Evolutionary conservation across 108 stramenopile species (phyloP).

Genomic region (Nitzschia sp.): DNA sequence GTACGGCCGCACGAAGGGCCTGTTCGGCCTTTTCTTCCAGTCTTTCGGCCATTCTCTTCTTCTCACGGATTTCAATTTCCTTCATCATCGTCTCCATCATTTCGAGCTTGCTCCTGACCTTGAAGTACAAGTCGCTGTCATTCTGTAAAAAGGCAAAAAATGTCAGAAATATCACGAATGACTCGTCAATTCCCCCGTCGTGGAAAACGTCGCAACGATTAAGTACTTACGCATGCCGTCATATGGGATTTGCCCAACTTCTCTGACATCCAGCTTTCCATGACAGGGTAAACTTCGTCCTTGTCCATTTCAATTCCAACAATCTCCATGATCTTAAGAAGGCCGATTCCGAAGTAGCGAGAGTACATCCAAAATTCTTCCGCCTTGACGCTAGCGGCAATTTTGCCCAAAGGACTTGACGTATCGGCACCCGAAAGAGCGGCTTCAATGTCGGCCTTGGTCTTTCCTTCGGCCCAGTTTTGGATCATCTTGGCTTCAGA

Average conservation of each 20-base stretch:
- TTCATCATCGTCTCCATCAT: conserved; percentile 99
- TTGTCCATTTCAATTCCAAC: conserved; percentile 86
- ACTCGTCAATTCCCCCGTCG: no score
- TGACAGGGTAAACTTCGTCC: conserved; percentile 88
- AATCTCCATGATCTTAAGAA: conserved; percentile 82
- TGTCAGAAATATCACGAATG: no score
- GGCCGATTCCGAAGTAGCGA: conserved; percentile 85
- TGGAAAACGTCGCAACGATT: no score
- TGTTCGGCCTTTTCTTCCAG: conserved; percentile 92
- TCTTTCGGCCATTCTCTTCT: conserved; percentile 96
- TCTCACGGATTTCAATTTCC: conserved; percentile 97
- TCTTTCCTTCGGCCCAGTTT: conserved; percentile 88
- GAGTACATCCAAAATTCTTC: conserved; percentile 94
- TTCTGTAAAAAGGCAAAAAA: conserved; percentile 48
- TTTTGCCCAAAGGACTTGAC: conserved; percentile 59
- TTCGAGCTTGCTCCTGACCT: conserved; percentile 84
- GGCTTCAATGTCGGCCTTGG: conserved; percentile 79
- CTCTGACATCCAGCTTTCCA: conserved; percentile 86
- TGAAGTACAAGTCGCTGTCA: conserved; percentile 85
- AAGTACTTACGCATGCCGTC: conserved; percentile 91
- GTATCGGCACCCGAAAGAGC: conserved; percentile 82
- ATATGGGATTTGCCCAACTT: conserved; percentile 74
- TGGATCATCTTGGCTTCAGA: conserved; percentile 72
- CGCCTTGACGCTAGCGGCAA: conserved; percentile 69
- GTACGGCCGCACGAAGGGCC: conserved; percentile 78